Evolutionary conservation across 2,329 filamentous ascomycete species (phyloP), one percentile per base, ranked within the genome.

Genomic region (Acarospora socialis): DNA sequence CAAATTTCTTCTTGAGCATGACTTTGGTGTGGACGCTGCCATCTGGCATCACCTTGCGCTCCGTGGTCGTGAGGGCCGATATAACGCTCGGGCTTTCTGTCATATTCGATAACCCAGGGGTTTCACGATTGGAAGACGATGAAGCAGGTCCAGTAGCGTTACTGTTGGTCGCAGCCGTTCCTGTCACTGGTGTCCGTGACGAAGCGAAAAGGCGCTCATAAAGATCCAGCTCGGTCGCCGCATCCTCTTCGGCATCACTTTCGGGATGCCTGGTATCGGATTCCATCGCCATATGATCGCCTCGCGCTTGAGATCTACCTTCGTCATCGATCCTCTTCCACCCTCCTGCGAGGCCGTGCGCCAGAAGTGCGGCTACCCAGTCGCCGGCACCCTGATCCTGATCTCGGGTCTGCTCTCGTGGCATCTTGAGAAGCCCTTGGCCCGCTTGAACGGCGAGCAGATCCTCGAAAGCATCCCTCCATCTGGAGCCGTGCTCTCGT

Each of bases 381-480:
- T 54, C 52, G n/a, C n/a, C n/a, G n/a, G n/a, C n/a, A n/a, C n/a
- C n/a, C n/a, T 10, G 8, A 13, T 12, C 29, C 29, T 7, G 29
- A 13, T 10, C 17, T 12, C 28, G 13, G 14, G 8, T 19, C 3
- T 28, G 17, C 13, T 33, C 16, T 26, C 32, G 19, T 35, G 6
- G 37, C 18, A 41, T 21, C 10, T 30, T 30, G 5, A 60, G 45
- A 52, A 62, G 55, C 15, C 51, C 44, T 33, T 56, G 51, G 14
- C 57, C 59, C 32, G 61, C 60, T 31, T 62, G 53, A 3, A 66
- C 52, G 28, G 58, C 58, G 10, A 74, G 41, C 7, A 75, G 56
- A 42, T 76, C 70, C 43, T 73, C 68, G 41, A 71, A 74, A 0
- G 70, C 70, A 30, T 65, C 62, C 10, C 65, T 58, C 68, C 69